Evolutionary conservation across 2,329 filamentous ascomycete genomes (phyloP), one percentile per base, ranked within the genome.

Genomic region (Eutypella sp.): DNA sequence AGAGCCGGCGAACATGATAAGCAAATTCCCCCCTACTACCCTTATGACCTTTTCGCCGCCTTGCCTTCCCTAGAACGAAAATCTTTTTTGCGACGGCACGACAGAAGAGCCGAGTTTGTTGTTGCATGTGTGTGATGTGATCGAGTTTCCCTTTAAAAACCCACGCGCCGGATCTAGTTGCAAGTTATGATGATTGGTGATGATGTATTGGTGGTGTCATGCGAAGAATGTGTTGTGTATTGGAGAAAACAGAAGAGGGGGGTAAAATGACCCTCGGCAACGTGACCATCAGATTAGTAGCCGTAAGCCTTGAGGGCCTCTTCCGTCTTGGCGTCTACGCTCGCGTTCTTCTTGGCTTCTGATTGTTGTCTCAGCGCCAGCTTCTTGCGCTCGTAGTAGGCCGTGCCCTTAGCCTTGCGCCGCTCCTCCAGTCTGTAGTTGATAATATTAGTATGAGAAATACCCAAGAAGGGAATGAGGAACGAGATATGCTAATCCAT

Each of bases 361-460:
- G 84, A 79, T 64, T 96, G 78, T 79, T 95, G 89, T 82, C 87
- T 88, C 72, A 86, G 82, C 64, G 87, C 87, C 62, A 89, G 83
- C 89, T 95, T 96, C 93, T 97, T 99, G 84, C 91, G 90, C 83
- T 95, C 91, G 84, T 97, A 97, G 87, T 96, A 99, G 72, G 93
- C 93, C 64, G 87, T 84, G 69, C 90, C 87, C 89, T 97, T 99
- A 75, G 95, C 92, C 84, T 99, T 99, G 82, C 93, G 89, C 77
- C 92, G 85, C 84, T 99, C 93, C 84, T 99, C 93, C 69, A 99
- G 84, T 77, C 93, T 97, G 67, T 62, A 49, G 42, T 40, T 39
- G 34, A n/a, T 25, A 15, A 47, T 56, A 61, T 58, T 44, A 54
- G 48, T 47, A 23, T 22, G 19, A 5, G n/a, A 23, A 25, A 25